Percentiles rank a stretch among this genome's conserved stretches.
phyloP scores from a whole-genome alignment of 768 basidiomycete genomes.

The Pulveroboletus sp. region DNA sequence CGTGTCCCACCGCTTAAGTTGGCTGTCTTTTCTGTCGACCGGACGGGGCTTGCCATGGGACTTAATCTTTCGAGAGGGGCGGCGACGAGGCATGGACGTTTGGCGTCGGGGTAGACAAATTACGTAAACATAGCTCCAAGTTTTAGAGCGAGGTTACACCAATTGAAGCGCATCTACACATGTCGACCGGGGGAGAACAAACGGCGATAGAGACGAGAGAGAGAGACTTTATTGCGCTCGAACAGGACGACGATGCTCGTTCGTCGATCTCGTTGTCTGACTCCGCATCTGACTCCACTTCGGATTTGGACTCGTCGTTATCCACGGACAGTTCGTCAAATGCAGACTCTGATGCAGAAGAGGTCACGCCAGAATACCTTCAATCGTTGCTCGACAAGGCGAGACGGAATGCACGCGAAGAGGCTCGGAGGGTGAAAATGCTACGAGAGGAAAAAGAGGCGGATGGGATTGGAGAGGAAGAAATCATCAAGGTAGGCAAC shows the following conservation, averaged over 20 bases:
- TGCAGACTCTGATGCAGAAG: constrained; percentile 34
- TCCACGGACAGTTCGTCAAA: constrained; percentile 33
- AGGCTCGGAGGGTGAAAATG: constrained; percentile 20
- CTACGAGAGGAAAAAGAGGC: constrained; percentile 21
- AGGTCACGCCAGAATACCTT: constrained; percentile 54
- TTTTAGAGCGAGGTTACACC: no score
- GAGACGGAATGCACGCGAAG: constrained; percentile 43
- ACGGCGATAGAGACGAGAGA: not conserved
- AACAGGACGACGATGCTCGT: not conserved
- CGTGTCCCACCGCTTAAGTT: constrained; percentile 63
- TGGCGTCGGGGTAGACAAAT: no score
- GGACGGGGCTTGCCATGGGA: constrained; percentile 38
- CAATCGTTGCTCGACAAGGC: constrained; percentile 62
- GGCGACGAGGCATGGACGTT: constrained; percentile 49
- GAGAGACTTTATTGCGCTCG: constrained; percentile 1
- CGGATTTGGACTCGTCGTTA: constrained; percentile 32
- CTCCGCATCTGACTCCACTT: not conserved
- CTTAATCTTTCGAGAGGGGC: constrained; percentile 33
- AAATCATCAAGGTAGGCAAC: constrained; percentile 46
- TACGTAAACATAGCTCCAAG: constrained; percentile 12
- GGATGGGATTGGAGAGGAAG: constrained; percentile 42
- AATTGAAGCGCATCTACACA: not conserved
- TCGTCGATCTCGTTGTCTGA: not conserved
- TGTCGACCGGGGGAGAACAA: not conserved
- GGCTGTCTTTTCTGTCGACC: constrained; percentile 46